Percentiles rank a stretch among this genome's conserved stretches.
Evolutionary conservation across 2,329 filamentous ascomycete species (phyloP).

Genomic region (Fusarium napiforme): DNA sequence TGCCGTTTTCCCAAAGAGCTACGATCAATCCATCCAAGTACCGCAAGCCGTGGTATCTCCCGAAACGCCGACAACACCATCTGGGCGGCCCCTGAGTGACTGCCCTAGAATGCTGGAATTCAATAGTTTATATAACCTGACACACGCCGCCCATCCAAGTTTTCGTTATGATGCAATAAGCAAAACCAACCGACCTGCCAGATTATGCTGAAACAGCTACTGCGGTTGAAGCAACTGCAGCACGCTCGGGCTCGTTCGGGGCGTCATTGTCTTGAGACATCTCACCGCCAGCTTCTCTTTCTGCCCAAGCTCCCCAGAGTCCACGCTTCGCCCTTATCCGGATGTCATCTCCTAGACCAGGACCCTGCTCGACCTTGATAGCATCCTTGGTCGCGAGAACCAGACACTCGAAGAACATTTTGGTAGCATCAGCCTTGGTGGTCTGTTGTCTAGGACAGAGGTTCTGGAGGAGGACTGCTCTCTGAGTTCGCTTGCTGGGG

Average conservation of each 20-base stretch:
- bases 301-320: conserved; percentile 98
- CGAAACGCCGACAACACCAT: conserved; percentile 54
- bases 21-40: conserved; percentile 37
- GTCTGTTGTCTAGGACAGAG: conserved; percentile 85
- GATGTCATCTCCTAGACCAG: conserved; percentile 81
- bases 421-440: conserved; percentile 90
- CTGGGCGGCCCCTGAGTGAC: conserved; percentile 44
- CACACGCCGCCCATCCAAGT: conserved; percentile 40
- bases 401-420: conserved; percentile 99
- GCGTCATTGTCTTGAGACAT: conserved; percentile 62
- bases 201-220: conserved; percentile 54
- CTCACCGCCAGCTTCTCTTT: conserved; percentile 74
- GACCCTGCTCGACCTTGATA: conserved; percentile 91
- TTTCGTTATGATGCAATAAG: conserved; percentile 40
- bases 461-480: conserved; percentile 87
- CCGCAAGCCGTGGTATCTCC: conserved; percentile 53
- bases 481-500: conserved; percentile 78
- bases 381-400: conserved; percentile 98
- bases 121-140: conserved; percentile 50
- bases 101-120: conserved; percentile 49
- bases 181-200: conserved; percentile 15
- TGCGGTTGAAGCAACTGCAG: conserved; percentile 46
- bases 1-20: conserved; percentile 41
- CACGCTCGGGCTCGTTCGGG: conserved; percentile 50
- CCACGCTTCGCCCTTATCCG: conserved; percentile 89